phyloP scores from a whole-genome alignment of 2,329 filamentous ascomycete species.

The Onygena corvina region DNA sequence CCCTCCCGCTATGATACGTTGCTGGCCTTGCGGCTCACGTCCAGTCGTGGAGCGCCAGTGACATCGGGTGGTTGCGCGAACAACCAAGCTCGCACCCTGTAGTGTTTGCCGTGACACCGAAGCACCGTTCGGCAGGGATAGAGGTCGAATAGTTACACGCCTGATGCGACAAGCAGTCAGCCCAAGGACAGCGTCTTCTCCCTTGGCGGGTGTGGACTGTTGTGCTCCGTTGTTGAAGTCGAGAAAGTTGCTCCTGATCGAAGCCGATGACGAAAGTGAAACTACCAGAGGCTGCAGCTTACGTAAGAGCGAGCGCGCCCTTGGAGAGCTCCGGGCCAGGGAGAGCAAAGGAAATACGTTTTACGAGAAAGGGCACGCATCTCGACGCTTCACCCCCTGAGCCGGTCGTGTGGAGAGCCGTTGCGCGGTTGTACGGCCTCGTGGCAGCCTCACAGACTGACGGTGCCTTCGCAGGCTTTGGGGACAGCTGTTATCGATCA shows the following conservation, averaged over 20 bases:
- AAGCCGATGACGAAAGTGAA: background rate
- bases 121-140: background rate
- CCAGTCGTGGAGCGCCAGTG: conserved; percentile 1
- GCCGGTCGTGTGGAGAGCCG: background rate
- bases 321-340: background rate
- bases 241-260: background rate
- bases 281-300: background rate
- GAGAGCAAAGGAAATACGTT: background rate
- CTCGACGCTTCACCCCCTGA: background rate
- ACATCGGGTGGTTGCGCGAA: conserved; percentile 7
- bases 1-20: background rate
- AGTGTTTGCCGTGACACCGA: background rate
- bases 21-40: conserved; percentile 8
- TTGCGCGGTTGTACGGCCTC: background rate
- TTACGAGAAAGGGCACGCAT: background rate
- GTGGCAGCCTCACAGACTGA: background rate
- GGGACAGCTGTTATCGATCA: background rate
- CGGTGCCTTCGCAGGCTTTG: background rate
- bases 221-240: background rate
- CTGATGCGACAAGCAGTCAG: background rate
- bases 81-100: background rate
- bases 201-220: background rate
- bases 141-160: background rate
- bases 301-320: background rate
- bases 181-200: background rate